A percentile compares a stretch with the other conserved stretches of the same genome.
phyloP scores from a whole-genome alignment of 2,329 filamentous ascomycete species.

The Hymenoscyphus infarciens region DNA sequence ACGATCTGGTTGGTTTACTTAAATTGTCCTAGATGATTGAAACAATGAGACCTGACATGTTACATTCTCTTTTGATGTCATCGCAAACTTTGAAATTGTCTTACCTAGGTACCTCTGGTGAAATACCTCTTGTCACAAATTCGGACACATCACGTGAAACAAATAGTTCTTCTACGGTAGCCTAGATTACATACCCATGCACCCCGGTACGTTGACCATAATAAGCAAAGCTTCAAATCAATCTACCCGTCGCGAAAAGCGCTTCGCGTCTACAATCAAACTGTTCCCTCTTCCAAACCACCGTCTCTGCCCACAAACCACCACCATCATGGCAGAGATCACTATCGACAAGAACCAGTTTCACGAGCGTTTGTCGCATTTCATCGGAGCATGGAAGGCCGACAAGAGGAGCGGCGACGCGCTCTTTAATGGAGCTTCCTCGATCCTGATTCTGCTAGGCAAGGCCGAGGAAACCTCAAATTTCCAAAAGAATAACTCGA shows the following conservation, averaged over 20 bases:
- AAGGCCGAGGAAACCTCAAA: constrained; percentile 86
- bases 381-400: constrained; percentile 90
- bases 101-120: too few species aligned
- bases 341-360: constrained; percentile 93
- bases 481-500: constrained; percentile 93
- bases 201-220: not conserved
- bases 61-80: too few species aligned
- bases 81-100: too few species aligned
- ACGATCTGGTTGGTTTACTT: too few species aligned
- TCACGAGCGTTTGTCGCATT: constrained; percentile 84
- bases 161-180: not conserved
- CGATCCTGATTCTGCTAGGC: constrained; percentile 87
- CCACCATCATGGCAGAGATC: constrained; percentile 63
- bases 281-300: not conserved
- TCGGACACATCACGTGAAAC: not conserved
- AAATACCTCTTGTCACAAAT: not conserved
- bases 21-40: too few species aligned
- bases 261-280: not conserved
- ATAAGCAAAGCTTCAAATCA: constrained; percentile 1
- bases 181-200: not conserved
- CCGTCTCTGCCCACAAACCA: constrained; percentile 9
- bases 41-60: too few species aligned
- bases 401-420: constrained; percentile 86
- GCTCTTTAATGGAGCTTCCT: constrained; percentile 80
- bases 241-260: constrained; percentile 9